Percentiles rank a stretch among this genome's conserved stretches.
phyloP scores from a whole-genome alignment of 371 early-diverging fungal species.

The Mucor velutinosus region DNA sequence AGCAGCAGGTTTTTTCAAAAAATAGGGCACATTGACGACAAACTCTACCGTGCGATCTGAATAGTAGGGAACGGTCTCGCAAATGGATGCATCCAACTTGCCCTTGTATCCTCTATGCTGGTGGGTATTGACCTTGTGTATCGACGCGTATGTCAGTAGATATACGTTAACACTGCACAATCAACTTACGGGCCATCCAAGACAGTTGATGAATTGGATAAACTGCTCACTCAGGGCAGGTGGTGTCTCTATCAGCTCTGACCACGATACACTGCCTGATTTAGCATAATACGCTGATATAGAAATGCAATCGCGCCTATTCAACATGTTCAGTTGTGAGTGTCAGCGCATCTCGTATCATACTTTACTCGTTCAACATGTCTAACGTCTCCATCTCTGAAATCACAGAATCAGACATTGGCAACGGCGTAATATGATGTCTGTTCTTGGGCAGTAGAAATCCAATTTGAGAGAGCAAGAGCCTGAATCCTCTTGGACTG shows the following conservation, averaged over 20 bases:
- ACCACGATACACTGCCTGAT: constrained; percentile 51
- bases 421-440: constrained; percentile 61
- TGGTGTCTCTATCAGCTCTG: constrained; percentile 60
- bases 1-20: constrained; percentile 37
- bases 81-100: constrained; percentile 53
- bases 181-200: constrained; percentile 71
- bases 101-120: constrained; percentile 71
- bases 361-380: constrained; percentile 64
- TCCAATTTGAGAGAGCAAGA: constrained; percentile 70
- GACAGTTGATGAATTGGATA: constrained; percentile 66
- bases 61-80: constrained; percentile 72
- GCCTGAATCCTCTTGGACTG: constrained; percentile 56
- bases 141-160: not conserved
- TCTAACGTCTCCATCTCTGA: constrained; percentile 72
- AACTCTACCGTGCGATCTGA: constrained; percentile 70
- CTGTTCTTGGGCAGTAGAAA: constrained; percentile 60
- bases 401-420: constrained; percentile 60
- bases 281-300: constrained; percentile 65
- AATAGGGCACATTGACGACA: constrained; percentile 73
- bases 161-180: not conserved
- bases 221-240: constrained; percentile 61
- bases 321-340: not conserved
- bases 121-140: constrained; percentile 47
- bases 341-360: not conserved
- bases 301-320: constrained; percentile 75